Evolutionary conservation across 257 asterid species (phyloP), one percentile per base, ranked within the genome.

Genomic region (Thymus mandschuricus): DNA sequence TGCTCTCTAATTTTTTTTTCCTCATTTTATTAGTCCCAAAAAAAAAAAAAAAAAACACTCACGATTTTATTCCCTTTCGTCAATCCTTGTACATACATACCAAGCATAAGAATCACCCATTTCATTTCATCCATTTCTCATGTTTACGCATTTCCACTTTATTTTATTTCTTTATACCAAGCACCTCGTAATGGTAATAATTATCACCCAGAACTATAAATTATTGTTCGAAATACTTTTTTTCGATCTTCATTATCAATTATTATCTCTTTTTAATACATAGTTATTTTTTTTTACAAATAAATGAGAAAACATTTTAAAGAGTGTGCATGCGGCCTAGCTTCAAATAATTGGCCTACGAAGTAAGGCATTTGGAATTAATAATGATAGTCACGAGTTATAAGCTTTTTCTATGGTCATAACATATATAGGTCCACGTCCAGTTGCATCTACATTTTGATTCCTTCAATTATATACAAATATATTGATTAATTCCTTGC

Each of bases 321-420:
- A 31, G 55, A 48, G 49, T 28, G 56, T 41, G 27, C 75, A 57
- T 58, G 77, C 63, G 4, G 52, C 60, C 66, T 55, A 63, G 66
- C 59, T 62, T 72, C 40, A 41, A 66, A 74, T 74, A 66, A 55
- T 35, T 46, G 30, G 48, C 13, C 46, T 66, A 64, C 10, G 15
- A 65, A 21, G 60, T 56, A 65, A 65, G 44, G 21, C 69, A 33
- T 45, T 65, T 74, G 68, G 38, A 61, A 27, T 38, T 38, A 38
- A 21, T 63, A 10, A 72, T 63, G 65, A 64, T 27, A 51, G 41
- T 40, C 59, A 61, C 60, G 68, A 58, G 46, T 70, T 29, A 45
- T 2, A 46, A 59, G 60, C 13, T 30, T 59, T 66, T 40, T 70
- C 2, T 57, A n/a, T 49, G 74, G 33, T 41, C 43, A 69, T 41